A percentile compares a stretch with the other conserved stretches of the same genome.
Evolutionary conservation across 805 yeast genomes (phyloP).

Genomic region (Torulaspora indica): DNA sequence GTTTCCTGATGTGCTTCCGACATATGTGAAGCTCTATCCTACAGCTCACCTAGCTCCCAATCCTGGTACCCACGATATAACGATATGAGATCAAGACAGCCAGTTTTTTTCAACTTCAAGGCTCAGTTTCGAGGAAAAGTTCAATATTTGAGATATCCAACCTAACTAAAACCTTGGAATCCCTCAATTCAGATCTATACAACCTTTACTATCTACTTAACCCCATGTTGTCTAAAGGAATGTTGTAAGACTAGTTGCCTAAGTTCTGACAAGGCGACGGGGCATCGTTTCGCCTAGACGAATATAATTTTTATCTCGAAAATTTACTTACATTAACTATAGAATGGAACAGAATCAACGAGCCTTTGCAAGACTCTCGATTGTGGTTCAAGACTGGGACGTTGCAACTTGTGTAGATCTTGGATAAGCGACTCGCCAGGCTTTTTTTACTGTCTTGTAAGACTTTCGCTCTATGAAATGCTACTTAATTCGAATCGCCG

Average conservation of each 20-base stretch:
- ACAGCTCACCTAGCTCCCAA: not conserved
- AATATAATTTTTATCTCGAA: constrained; percentile 1
- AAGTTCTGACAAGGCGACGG: constrained; percentile 1
- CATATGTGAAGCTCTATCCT: not conserved
- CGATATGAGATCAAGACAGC: not conserved
- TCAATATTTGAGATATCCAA: not conserved
- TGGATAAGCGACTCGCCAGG: too few relatives aligned
- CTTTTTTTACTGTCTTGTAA: too few relatives aligned
- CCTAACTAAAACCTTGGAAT: too few relatives aligned
- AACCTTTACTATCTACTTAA: too few relatives aligned
- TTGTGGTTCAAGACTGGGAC: not conserved
- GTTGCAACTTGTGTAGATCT: too few relatives aligned
- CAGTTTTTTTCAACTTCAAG: not conserved
- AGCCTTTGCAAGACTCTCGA: not conserved
- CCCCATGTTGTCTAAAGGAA: not conserved
- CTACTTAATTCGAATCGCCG: too few relatives aligned
- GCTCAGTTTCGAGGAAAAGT: not conserved
- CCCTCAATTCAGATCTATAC: too few relatives aligned
- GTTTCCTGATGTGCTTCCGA: not conserved
- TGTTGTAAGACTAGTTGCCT: not conserved
- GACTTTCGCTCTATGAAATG: not conserved
- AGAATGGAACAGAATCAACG: not conserved
- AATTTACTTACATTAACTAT: constrained; percentile 1
- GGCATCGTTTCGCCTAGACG: constrained; percentile 2
- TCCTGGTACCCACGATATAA: too few relatives aligned